Base-by-base conservation (phyloP, 129 eudicot genomes). In the Flaveria brownii region DNA sequence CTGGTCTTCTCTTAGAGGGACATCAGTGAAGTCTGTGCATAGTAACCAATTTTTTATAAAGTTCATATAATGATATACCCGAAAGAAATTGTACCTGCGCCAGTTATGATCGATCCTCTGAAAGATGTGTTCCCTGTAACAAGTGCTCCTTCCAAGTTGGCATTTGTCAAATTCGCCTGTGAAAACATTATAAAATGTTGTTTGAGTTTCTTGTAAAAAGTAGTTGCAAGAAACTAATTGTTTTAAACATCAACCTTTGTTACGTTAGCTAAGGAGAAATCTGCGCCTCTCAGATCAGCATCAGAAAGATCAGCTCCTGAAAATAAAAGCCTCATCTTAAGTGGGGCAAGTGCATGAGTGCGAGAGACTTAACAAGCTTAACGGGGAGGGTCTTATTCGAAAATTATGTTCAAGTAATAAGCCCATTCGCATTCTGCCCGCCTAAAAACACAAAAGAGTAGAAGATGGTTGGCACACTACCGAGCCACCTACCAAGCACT, bases 271-370 rank as follows among this genome's bases (percentile, higher is more conserved):
- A 94, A 82, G 13, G 99, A 94, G 82, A 94, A 94, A 75, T 94
- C 99, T 23, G 96, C 97, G 5, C 97, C 93, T 87, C 99, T 91
- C 23, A 94, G 96, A 91, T 94, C 99, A 55, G 97, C 85, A 86
- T 91, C 92, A 11, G 99, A 89, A 49, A 94, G 97, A 85, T 94
- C 99, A 66, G 99, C 99, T 71, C 98, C 98, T 93, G 89, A 77
- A 41, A 78, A 49, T 26, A 78, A 50, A 69, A 36, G 43, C 23
- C 59, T 46, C 42, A 2, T 69, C 20, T 43, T 45, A 12, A 14
- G 55, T 68, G 39, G 33, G 8, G 15, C 20, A 14, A 9, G 2
- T 1, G 0, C 36, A 22, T 36, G 64, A 9, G 33, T 2, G 33
- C 10, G 63, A 11, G 33, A 20, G 59, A 52, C 59, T 56, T 18